phyloP scores from a whole-genome alignment of 2,329 filamentous ascomycete species.

The Alternaria sp. region DNA sequence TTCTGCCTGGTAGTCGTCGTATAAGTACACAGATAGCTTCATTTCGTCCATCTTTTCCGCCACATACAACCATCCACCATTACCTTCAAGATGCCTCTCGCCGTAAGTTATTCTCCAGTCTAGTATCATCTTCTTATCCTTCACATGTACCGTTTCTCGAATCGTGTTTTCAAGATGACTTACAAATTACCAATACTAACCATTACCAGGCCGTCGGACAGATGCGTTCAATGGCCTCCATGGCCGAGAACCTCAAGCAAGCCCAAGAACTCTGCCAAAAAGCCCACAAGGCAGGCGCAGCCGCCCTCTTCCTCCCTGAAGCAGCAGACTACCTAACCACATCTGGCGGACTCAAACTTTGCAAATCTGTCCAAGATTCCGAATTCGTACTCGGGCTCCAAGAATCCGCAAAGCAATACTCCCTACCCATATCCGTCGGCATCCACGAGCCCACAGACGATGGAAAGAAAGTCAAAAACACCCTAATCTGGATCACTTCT shows the following conservation, averaged over 20 bases:
- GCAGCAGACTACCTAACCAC: conserved; percentile 88
- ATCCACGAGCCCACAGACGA: conserved; percentile 68
- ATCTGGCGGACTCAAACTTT: conserved; percentile 73
- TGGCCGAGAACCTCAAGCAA: conserved; percentile 80
- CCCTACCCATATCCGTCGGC: conserved; percentile 81
- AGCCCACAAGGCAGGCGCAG: conserved; percentile 78
- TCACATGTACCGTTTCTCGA: neutral
- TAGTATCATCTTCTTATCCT: neutral
- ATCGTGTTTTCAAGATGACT: neutral
- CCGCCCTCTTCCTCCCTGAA: conserved; percentile 85
- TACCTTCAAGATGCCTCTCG: conserved; percentile 44
- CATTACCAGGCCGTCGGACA: conserved; percentile 79
- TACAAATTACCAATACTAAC: neutral
- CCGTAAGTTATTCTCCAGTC: conserved; percentile 30
- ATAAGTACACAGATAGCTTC: neutral
- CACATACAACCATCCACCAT: conserved; percentile 13
- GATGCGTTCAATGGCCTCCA: conserved; percentile 82
- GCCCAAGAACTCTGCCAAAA: conserved; percentile 76
- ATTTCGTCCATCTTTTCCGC: neutral
- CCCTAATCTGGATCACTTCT: conserved; percentile 71
- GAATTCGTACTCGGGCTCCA: conserved; percentile 81
- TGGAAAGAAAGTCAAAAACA: conserved; percentile 67
- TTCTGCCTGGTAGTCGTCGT: neutral
- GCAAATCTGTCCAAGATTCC: conserved; percentile 69
- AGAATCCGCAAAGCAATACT: conserved; percentile 68